These are phyloP conservation scores for Ophiostoma angusticollis DNA, from an alignment of 2,329 filamentous ascomycete genomes.

Conservation along the genomic window DNA sequence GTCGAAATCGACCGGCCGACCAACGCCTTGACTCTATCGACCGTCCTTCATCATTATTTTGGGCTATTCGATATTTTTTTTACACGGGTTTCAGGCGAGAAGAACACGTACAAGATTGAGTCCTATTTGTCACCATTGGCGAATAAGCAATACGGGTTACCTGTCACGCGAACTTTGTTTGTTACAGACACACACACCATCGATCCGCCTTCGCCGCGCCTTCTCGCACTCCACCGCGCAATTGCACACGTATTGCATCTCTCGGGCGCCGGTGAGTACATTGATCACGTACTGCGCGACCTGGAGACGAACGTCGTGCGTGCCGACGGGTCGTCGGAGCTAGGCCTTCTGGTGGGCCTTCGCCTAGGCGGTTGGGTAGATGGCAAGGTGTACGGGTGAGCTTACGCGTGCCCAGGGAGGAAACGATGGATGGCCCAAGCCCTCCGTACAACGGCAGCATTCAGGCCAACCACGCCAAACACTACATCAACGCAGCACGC, in stretches of 20 bases:
- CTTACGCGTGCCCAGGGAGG: too few relatives aligned
- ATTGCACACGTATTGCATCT: conserved; percentile 7
- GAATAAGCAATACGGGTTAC: background rate
- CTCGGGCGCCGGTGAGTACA: conserved; percentile 4
- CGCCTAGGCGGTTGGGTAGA: background rate
- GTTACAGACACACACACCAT: background rate
- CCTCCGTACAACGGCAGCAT: too few relatives aligned
- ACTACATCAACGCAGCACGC: too few relatives aligned
- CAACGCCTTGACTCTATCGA: conserved; percentile 26
- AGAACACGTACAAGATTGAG: conserved; percentile 19
- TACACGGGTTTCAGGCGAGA: conserved; percentile 13
- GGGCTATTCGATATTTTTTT: conserved; percentile 22
- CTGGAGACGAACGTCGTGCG: background rate
- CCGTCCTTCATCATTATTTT: conserved; percentile 19
- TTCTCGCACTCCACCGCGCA: conserved; percentile 4
- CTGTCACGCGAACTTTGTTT: conserved; percentile 2
- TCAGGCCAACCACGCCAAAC: too few relatives aligned
- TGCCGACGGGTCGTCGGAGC: conserved; percentile 1
- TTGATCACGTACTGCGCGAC: conserved; percentile 3
- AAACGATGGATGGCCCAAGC: too few relatives aligned
- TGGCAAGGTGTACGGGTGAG: background rate
- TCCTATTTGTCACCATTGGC: conserved; percentile 13
- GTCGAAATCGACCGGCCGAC: conserved; percentile 26
- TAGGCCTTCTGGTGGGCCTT: conserved; percentile 1
- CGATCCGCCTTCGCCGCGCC: conserved; percentile 5